phyloP scores from a whole-genome alignment of 768 basidiomycete species.

The Tricholoma sp. region DNA sequence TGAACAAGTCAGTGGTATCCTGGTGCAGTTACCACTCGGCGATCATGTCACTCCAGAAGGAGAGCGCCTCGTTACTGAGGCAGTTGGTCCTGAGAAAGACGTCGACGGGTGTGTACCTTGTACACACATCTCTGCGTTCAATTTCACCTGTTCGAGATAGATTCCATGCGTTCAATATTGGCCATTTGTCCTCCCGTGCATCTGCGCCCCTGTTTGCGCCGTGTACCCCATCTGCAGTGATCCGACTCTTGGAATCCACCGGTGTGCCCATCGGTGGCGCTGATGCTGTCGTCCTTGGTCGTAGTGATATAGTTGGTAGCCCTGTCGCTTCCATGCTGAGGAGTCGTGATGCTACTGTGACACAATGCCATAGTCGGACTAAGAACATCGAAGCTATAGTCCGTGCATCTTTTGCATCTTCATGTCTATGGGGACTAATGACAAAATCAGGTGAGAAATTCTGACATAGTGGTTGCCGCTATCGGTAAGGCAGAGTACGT shows the following conservation, averaged over 20 bases:
- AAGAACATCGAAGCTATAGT: slow-evolving; percentile 77
- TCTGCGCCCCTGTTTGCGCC: slow-evolving; percentile 87
- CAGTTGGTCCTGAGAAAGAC: slow-evolving; percentile 90
- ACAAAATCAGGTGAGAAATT: slow-evolving; percentile 59
- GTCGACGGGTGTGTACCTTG: slow-evolving; percentile 75
- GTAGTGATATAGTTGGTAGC: slow-evolving; percentile 96
- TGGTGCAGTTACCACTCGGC: slow-evolving; percentile 94
- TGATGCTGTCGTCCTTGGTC: slow-evolving; percentile 87
- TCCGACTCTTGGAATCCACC: slow-evolving; percentile 87
- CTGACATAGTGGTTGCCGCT: slow-evolving; percentile 95
- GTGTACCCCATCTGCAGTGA: slow-evolving; percentile 92
- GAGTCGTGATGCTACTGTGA: slow-evolving; percentile 91
- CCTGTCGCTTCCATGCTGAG: slow-evolving; percentile 90
- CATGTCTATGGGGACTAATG: not conserved
- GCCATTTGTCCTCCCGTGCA: slow-evolving; percentile 87
- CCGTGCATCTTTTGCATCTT: slow-evolving; percentile 21
- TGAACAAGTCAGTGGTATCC: slow-evolving; percentile 75
- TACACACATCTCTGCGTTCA: slow-evolving; percentile 2
- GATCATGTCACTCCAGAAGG: slow-evolving; percentile 75
- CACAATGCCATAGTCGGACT: slow-evolving; percentile 93
- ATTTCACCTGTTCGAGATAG: slow-evolving; percentile 34
- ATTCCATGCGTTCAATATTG: slow-evolving; percentile 98
- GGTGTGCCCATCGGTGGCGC: slow-evolving; percentile 71
- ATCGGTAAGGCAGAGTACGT: slow-evolving; percentile 90
- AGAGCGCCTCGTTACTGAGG: slow-evolving; percentile 91